Evolutionary conservation across 2,329 filamentous ascomycete species (phyloP).

Genomic region (Trichophyton rubrum): DNA sequence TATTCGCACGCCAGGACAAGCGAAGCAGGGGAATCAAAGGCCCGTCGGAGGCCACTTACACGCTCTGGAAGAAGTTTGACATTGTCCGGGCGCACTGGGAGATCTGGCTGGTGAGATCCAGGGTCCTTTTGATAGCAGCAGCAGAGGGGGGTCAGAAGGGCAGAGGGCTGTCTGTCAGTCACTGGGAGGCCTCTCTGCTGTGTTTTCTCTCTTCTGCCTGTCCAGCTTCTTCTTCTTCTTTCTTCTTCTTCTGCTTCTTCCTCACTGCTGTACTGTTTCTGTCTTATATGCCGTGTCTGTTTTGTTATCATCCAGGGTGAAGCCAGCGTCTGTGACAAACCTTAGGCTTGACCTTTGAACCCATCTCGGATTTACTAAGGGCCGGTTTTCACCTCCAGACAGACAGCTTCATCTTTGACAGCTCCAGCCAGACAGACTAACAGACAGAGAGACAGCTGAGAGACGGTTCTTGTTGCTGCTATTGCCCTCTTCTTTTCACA

Average conservation of each 20-base stretch:
- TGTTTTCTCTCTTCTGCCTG: not conserved
- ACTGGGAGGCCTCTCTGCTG: not conserved
- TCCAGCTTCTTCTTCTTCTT: not conserved
- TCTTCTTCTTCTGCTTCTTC: not conserved
- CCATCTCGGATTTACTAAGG: not conserved
- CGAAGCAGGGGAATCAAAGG: too few species aligned
- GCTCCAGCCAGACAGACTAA: not conserved
- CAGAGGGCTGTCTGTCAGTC: not conserved
- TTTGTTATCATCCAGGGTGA: not conserved
- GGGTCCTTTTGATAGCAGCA: not conserved
- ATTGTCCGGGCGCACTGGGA: slow-evolving; percentile 21
- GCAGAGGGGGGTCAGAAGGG: not conserved
- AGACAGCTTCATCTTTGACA: not conserved
- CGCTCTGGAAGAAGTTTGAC: slow-evolving; percentile 39
- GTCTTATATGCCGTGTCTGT: not conserved
- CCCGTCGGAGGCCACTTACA: slow-evolving; percentile 27
- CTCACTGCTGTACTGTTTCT: not conserved
- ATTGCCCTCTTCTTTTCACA: too few species aligned
- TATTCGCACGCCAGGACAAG: not conserved
- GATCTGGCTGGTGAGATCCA: not conserved
- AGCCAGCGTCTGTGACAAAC: not conserved
- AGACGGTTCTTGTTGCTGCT: too few species aligned
- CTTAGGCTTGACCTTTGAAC: not conserved
- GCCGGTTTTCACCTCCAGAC: not conserved
- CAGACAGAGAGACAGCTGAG: too few species aligned